Evolutionary conservation across 2,329 filamentous ascomycete species (phyloP).

Genomic region (Parasarocladium wereldwijsianum): DNA sequence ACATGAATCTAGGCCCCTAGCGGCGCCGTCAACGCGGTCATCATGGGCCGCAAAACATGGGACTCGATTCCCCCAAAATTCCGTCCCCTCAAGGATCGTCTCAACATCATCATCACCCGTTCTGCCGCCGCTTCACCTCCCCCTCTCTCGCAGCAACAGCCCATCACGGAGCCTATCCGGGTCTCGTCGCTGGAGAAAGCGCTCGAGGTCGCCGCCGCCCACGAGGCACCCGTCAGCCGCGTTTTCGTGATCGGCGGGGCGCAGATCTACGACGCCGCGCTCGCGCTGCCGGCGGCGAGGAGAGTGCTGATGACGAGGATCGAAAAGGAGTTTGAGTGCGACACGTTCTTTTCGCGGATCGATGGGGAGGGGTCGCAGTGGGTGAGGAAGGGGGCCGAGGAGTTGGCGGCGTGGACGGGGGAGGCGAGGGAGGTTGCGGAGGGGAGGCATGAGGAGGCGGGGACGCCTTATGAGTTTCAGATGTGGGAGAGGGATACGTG

Average conservation of each 20-base stretch:
- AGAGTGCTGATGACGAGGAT: constrained; percentile 59
- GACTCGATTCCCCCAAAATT: constrained; percentile 71
- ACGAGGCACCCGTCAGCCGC: constrained; percentile 27
- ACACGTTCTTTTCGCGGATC: constrained; percentile 50
- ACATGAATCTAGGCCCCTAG: constrained; percentile 12
- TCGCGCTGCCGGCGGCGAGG: constrained; percentile 41
- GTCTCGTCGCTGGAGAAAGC: constrained; percentile 44
- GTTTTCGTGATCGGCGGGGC: constrained; percentile 85
- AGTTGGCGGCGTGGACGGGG: constrained; percentile 49
- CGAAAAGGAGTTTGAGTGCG: constrained; percentile 55
- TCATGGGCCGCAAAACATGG: constrained; percentile 98
- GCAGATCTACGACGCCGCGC: constrained; percentile 64
- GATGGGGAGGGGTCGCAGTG: constrained; percentile 26
- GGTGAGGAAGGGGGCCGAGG: constrained; percentile 33
- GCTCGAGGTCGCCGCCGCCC: constrained; percentile 28
- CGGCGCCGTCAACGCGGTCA: constrained; percentile 52
- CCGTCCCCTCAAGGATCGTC: constrained; percentile 61
- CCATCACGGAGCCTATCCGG: constrained; percentile 32
- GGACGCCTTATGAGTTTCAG: constrained; percentile 54
- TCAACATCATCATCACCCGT: constrained; percentile 71
- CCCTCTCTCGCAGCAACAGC: constrained; percentile 5
- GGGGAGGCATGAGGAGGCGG: constrained; percentile 46
- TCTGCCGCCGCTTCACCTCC: constrained; percentile 17
- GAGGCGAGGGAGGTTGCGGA: constrained; percentile 37
- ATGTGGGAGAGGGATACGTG: constrained; percentile 47